These are phyloP conservation scores for Saksenaea oblongispora DNA, from an alignment of 371 early-diverging fungal species.

Conservation along the genomic window DNA sequence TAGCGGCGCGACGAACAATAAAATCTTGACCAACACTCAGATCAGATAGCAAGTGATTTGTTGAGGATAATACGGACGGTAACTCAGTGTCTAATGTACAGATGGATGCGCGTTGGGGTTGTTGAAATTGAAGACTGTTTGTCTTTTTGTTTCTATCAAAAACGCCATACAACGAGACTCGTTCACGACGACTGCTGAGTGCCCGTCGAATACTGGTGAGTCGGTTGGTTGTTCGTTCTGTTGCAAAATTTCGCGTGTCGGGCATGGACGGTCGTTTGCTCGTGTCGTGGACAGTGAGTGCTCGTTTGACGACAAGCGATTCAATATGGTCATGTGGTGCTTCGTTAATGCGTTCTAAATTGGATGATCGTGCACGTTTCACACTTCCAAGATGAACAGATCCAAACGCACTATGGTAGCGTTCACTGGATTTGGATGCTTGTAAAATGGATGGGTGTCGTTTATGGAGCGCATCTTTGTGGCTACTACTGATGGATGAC, in stretches of 20 bases:
- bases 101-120: slow-evolving; percentile 10
- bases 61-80: background rate
- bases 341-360: slow-evolving; percentile 27
- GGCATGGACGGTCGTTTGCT: background rate
- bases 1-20: slow-evolving; percentile 61
- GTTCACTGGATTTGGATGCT: background rate
- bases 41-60: slow-evolving; percentile 34
- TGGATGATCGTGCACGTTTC: slow-evolving; percentile 40
- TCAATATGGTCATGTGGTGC: background rate
- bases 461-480: too few species aligned
- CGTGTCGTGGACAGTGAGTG: slow-evolving; percentile 4
- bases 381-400: slow-evolving; percentile 32
- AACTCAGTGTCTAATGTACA: slow-evolving; percentile 4
- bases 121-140: background rate
- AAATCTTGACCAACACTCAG: slow-evolving; percentile 71
- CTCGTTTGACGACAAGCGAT: background rate
- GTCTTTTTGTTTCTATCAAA: slow-evolving; percentile 9
- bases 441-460: too few species aligned
- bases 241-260: background rate
- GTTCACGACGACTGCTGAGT: slow-evolving; percentile 6
- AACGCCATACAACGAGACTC: slow-evolving; percentile 8
- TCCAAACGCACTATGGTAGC: slow-evolving; percentile 14
- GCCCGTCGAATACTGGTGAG: slow-evolving; percentile 6
- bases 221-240: background rate
- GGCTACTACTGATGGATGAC: background rate